phyloP scores from a whole-genome alignment of 2,329 filamentous ascomycete species.

The Colletotrichum magnum region DNA sequence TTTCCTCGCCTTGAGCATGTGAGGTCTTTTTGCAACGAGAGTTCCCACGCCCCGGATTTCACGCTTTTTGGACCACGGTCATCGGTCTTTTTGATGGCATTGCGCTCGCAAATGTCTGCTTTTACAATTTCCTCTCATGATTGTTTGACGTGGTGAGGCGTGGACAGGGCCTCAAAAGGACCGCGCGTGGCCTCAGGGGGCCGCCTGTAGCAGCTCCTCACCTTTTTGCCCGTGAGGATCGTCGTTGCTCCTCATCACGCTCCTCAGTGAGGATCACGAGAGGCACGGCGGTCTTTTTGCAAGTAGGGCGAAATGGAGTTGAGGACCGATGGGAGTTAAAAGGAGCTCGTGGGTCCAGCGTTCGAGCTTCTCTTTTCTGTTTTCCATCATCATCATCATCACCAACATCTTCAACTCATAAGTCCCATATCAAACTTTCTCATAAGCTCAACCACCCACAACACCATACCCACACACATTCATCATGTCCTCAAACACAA shows the following conservation, averaged over 20 bases:
- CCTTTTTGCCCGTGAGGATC: not conserved
- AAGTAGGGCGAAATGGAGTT: too few species aligned
- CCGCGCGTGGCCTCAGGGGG: not conserved
- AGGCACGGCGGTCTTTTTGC: not conserved
- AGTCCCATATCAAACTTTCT: too few species aligned
- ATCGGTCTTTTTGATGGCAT: too few species aligned
- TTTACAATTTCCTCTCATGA: not conserved
- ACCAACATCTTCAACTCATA: too few species aligned
- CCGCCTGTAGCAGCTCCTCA: conserved; percentile 12
- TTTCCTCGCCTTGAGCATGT: not conserved
- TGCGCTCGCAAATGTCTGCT: not conserved
- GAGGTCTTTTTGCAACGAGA: not conserved
- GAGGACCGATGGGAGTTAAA: too few species aligned
- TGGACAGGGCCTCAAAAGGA: conserved; percentile 6
- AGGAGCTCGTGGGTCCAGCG: too few species aligned
- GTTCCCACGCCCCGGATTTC: too few species aligned
- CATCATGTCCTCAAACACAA: conserved; percentile 20
- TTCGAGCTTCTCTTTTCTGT: too few species aligned
- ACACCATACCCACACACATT: not conserved
- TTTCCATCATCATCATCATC: too few species aligned
- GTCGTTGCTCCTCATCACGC: not conserved
- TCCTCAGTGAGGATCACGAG: not conserved
- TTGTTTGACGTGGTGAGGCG: not conserved
- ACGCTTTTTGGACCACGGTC: too few species aligned
- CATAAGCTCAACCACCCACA: too few species aligned